Evolutionary conservation across 805 yeast species (phyloP).

Genomic region (Cyberlindnera lachancei): DNA sequence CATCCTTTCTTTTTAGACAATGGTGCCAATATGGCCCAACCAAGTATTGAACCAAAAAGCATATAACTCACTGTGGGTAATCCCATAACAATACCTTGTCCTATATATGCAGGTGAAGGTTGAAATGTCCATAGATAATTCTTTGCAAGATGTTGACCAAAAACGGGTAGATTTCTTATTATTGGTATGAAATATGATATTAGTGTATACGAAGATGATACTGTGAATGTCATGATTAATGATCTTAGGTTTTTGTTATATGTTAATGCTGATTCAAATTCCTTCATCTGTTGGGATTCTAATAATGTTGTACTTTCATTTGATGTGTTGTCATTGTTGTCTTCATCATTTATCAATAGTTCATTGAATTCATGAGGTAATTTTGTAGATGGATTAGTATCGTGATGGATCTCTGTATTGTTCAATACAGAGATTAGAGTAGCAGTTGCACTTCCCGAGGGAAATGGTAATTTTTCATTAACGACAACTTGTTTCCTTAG

Average conservation of each 20-base stretch:
- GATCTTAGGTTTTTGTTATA: slow-evolving; percentile 56
- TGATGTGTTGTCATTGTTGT: slow-evolving; percentile 12
- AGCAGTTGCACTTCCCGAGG: slow-evolving; percentile 95
- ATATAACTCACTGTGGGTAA: slow-evolving; percentile 82
- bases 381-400: slow-evolving; percentile 4
- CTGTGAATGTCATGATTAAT: slow-evolving; percentile 49
- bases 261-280: slow-evolving; percentile 21
- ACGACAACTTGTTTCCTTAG: slow-evolving; percentile 79
- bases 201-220: slow-evolving; percentile 70
- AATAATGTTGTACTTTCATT: slow-evolving; percentile 13
- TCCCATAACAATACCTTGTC: slow-evolving; percentile 98
- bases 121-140: slow-evolving; percentile 80
- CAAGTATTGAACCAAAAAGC: slow-evolving; percentile 82
- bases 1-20: slow-evolving; percentile 61
- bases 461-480: slow-evolving; percentile 83
- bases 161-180: slow-evolving; percentile 61
- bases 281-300: slow-evolving; percentile 26
- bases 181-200: slow-evolving; percentile 67
- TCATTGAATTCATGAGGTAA: slow-evolving; percentile 13
- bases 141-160: slow-evolving; percentile 57
- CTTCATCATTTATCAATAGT: slow-evolving; percentile 10
- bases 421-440: slow-evolving; percentile 84
- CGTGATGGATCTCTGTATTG: slow-evolving; percentile 43
- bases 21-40: slow-evolving; percentile 93
- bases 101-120: slow-evolving; percentile 95